These are phyloP conservation scores for Tilletia walkeri DNA, from an alignment of 1,284 basidiomycete genomes.

Conservation along the genomic window DNA sequence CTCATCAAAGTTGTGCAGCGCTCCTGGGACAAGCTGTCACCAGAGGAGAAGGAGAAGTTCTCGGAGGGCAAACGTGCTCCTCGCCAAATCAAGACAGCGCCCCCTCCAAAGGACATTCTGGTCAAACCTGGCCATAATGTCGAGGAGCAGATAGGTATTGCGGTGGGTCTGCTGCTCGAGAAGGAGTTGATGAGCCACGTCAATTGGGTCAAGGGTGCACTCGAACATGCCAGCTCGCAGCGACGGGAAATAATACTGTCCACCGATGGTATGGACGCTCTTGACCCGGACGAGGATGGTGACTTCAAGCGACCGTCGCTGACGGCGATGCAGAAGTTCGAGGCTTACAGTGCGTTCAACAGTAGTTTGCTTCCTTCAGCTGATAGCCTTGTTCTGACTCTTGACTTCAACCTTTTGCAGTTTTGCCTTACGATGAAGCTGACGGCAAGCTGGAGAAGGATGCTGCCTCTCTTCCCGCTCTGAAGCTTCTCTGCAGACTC, in stretches of 20 bases:
- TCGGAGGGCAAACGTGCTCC: conserved; percentile 38
- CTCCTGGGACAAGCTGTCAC: conserved; percentile 45
- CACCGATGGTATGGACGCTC: conserved; percentile 21
- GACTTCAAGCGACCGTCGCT: conserved; percentile 18
- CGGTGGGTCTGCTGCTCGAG: conserved; percentile 45
- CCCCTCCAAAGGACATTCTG: conserved; percentile 40
- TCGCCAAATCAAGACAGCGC: conserved; percentile 32
- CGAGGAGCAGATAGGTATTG: conserved; percentile 48
- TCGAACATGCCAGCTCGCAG: conserved; percentile 47
- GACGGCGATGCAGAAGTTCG: conserved; percentile 19
- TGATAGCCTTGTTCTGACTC: conserved; percentile 22
- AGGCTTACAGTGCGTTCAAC: conserved; percentile 18
- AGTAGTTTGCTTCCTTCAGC: background rate
- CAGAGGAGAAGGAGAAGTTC: conserved; percentile 42
- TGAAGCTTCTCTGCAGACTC: conserved; percentile 51
- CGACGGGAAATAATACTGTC: conserved; percentile 35
- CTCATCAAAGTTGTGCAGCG: conserved; percentile 43
- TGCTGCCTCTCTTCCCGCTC: conserved; percentile 37
- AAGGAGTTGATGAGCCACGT: conserved; percentile 48
- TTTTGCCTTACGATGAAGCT: conserved; percentile 18
- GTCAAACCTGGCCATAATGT: conserved; percentile 37
- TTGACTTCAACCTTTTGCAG: background rate
- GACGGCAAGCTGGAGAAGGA: conserved; percentile 41
- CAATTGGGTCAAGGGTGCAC: conserved; percentile 48
- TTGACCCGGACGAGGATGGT: conserved; percentile 13